Evolutionary conservation across 768 basidiomycete genomes (phyloP).

Genomic region (Amanita rubescens): DNA sequence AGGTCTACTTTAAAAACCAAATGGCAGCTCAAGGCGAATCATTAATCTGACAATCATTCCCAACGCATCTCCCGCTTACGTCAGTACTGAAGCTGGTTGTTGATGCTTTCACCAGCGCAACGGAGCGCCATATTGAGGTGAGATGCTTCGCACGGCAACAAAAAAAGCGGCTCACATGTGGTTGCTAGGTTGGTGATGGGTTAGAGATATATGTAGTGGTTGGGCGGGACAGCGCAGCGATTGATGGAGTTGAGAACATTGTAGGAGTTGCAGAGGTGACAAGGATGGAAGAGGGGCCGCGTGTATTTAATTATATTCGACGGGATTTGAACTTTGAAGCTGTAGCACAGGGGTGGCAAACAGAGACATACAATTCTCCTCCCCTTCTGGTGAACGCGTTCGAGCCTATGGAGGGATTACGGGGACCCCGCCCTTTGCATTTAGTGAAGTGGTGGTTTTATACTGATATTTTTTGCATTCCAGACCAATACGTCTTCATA

Average conservation of each 20-base stretch:
- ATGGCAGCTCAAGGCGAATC: conserved; percentile 59
- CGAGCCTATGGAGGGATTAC: too few species aligned
- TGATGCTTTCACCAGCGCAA: conserved; percentile 95
- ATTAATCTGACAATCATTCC: too few species aligned
- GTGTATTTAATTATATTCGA: conserved; percentile 67
- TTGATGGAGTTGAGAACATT: conserved; percentile 50
- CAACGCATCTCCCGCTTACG: conserved; percentile 72
- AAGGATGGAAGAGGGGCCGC: conserved; percentile 54
- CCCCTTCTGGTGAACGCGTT: too few species aligned
- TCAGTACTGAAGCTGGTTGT: conserved; percentile 83
- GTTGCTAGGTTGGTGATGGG: conserved; percentile 81
- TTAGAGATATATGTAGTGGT: conserved; percentile 88
- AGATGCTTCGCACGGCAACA: conserved; percentile 12
- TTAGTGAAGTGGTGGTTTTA: too few species aligned
- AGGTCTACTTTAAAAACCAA: conserved; percentile 99
- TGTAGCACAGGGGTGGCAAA: not conserved
- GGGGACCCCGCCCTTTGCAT: too few species aligned
- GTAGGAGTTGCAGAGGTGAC: conserved; percentile 60
- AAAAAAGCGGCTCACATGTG: not conserved
- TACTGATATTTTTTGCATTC: too few species aligned
- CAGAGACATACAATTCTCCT: conserved; percentile 21
- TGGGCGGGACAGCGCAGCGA: conserved; percentile 49
- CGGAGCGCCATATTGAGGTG: conserved; percentile 97
- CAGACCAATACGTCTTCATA: too few species aligned
- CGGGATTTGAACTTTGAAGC: conserved; percentile 76